Evolutionary conservation across 495 filamentous ascomycete genomes (phyloP), one percentile per base, ranked within the genome.

Genomic region (Xylaria nigripes): DNA sequence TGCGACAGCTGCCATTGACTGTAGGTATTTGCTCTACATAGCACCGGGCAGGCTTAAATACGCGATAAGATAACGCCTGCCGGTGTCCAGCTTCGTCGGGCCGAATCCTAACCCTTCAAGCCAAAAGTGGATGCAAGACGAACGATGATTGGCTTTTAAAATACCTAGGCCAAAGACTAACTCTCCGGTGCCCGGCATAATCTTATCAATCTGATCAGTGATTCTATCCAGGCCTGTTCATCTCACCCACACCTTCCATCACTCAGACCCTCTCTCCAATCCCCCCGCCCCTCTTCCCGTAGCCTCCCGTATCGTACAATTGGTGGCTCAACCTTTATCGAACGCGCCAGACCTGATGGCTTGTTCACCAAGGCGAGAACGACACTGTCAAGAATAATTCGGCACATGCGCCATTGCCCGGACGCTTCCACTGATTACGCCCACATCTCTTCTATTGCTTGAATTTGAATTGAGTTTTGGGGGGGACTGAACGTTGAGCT

Each of bases 121-220:
- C 45, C 45, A 22, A 27, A 41, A 48, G 46, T 48, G 46, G 46
- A 23, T 21, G 30, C 4, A 24, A 27, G 38, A 32, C 47, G 40
- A 34, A 9, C 34, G 32, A 18, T 50, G 3, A 19, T n/a, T 27
- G 44, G 44, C 12, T 29, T 27, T n/a, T 46, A n/a, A n/a, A n/a
- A n/a, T n/a, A n/a, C n/a, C n/a, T n/a, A n/a, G n/a, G n/a, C n/a
- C n/a, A n/a, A n/a, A n/a, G n/a, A n/a, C n/a, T n/a, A n/a, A n/a
- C n/a, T n/a, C n/a, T n/a, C n/a, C n/a, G 7, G n/a, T 16, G 2
- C 21, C 8, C 12, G 44, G 21, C 22, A 25, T 67, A 65, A 69
- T 69, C 67, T 69, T 69, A 69, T 69, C 67, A 69, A 69, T 69
- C 67, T 61, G 62, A 66, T 69, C 67, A 65, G 65, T 65, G 58